phyloP scores from a whole-genome alignment of 495 filamentous ascomycete genomes.

The Penicillium bialowiezense region DNA sequence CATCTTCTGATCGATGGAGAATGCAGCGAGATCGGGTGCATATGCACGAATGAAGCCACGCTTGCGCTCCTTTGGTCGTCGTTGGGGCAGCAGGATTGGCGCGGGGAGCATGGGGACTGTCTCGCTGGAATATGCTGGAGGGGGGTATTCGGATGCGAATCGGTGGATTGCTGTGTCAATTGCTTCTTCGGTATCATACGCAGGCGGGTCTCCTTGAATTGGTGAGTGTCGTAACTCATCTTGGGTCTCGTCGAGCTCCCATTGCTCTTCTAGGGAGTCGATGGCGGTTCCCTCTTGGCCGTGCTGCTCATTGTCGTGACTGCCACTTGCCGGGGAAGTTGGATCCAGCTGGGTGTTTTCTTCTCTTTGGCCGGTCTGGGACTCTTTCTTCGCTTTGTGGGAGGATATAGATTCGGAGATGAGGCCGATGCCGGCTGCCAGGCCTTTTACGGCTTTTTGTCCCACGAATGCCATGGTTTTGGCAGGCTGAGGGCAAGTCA shows the following conservation, averaged over 20 bases:
- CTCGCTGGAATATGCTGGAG: slow-evolving; percentile 7
- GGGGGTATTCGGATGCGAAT: slow-evolving; percentile 20
- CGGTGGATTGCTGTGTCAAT: slow-evolving; percentile 9
- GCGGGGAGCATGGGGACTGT: slow-evolving; percentile 27
- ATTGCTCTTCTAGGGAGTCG: slow-evolving; percentile 38
- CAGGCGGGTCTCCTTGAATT: not conserved
- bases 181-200: not conserved
- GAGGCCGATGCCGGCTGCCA: slow-evolving; percentile 47
- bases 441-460: slow-evolving; percentile 15
- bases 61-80: slow-evolving; percentile 26
- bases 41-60: slow-evolving; percentile 42
- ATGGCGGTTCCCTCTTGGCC: slow-evolving; percentile 3
- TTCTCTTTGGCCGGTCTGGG: slow-evolving; percentile 5
- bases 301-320: not conserved
- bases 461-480: not conserved
- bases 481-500: not conserved
- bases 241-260: slow-evolving; percentile 51
- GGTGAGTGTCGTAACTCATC: slow-evolving; percentile 19
- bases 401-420: slow-evolving; percentile 40
- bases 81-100: slow-evolving; percentile 36
- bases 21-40: slow-evolving; percentile 48
- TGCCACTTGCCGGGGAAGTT: slow-evolving; percentile 3
- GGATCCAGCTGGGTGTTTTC: slow-evolving; percentile 5
- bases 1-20: slow-evolving; percentile 47
- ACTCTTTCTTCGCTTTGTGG: slow-evolving; percentile 32